Evolutionary conservation across 2,329 filamentous ascomycete genomes (phyloP).

Genomic region (Monosporascus sp.): DNA sequence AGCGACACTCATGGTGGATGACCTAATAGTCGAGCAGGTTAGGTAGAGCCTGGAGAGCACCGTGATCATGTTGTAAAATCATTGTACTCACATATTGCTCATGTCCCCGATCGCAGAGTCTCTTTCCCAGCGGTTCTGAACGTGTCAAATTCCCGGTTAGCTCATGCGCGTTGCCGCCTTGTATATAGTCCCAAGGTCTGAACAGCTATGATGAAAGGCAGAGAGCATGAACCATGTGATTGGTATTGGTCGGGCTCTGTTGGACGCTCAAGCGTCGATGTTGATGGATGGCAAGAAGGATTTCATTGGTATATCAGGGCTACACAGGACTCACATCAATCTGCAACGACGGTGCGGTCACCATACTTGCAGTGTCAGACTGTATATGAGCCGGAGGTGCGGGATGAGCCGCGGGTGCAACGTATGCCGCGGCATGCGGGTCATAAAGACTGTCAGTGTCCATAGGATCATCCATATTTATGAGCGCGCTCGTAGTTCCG

Average conservation of each 20-base stretch:
- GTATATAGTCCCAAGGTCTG: neutral
- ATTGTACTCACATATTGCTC: conserved; percentile 15
- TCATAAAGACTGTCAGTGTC: neutral
- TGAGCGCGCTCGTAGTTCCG: neutral
- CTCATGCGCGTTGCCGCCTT: neutral
- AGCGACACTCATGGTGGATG: conserved; percentile 15
- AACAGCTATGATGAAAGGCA: neutral
- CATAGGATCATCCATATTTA: neutral
- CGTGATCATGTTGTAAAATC: neutral
- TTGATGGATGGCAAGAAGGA: neutral
- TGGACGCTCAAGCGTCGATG: neutral
- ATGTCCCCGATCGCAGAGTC: conserved; percentile 19
- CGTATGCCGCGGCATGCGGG: neutral
- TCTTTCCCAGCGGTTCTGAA: conserved; percentile 14
- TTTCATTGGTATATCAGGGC: neutral
- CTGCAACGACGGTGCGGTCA: neutral
- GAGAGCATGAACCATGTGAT: neutral
- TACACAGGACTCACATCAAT: neutral
- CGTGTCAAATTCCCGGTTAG: neutral
- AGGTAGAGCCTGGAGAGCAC: neutral
- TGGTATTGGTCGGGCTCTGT: neutral
- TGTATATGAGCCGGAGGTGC: neutral
- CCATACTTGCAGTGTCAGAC: neutral
- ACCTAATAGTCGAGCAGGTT: conserved; percentile 7
- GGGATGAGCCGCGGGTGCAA: neutral